phyloP scores from a whole-genome alignment of 306 rosid species.

The Oemleria cerasiformis region DNA sequence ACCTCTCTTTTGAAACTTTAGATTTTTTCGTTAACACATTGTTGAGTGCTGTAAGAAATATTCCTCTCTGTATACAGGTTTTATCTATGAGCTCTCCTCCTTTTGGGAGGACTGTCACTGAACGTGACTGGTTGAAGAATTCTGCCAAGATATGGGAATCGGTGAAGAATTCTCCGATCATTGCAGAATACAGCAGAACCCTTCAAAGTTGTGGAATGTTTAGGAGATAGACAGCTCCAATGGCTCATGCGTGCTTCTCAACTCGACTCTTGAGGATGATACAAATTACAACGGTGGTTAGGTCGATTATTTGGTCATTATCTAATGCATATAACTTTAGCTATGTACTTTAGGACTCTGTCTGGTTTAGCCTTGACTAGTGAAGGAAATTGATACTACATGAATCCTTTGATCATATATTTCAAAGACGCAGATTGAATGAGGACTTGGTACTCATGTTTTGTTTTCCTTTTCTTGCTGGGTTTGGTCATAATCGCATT shows the following conservation, averaged over 20 bases:
- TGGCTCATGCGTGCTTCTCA: not conserved
- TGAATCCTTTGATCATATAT: not conserved
- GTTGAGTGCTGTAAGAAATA: not conserved
- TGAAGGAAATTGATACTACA: not conserved
- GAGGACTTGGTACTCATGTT: not conserved
- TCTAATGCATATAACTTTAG: not conserved
- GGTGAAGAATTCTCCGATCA: conserved; percentile 66
- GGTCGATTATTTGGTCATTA: not conserved
- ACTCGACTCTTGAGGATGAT: not conserved
- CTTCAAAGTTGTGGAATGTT: conserved; percentile 70
- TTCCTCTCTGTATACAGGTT: conserved; percentile 42
- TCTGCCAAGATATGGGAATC: conserved; percentile 84
- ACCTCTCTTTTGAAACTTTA: conserved; percentile 3
- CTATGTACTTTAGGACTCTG: not conserved
- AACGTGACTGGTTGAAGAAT: conserved; percentile 92
- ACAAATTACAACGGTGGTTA: not conserved
- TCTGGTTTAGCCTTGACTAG: not conserved
- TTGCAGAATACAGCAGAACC: conserved; percentile 62
- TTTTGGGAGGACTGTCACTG: conserved; percentile 55
- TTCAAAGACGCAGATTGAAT: not conserved
- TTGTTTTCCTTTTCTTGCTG: not conserved
- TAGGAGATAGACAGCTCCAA: conserved; percentile 44
- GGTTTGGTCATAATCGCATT: not conserved
- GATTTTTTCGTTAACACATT: not conserved
- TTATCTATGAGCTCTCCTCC: conserved; percentile 63